A percentile compares a stretch with the other conserved stretches of the same genome.
Conservation (phyloP, 768 basidiomycete species). For the Rubroboletus satanas region DNA sequence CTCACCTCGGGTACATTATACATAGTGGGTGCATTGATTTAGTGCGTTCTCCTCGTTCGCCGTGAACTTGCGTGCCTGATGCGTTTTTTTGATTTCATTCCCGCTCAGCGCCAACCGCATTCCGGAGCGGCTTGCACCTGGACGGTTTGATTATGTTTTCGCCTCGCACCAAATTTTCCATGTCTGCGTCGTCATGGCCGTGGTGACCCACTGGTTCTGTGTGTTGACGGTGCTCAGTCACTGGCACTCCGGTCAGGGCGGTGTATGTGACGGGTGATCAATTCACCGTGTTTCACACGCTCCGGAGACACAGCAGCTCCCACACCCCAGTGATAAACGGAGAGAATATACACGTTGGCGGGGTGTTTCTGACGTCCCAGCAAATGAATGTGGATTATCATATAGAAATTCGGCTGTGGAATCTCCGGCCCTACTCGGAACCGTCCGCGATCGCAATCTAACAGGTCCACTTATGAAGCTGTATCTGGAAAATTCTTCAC, state of each 20-base stretch:
- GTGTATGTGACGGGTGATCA: slow-evolving; percentile 21
- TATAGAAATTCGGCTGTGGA: slow-evolving; percentile 24
- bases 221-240: slow-evolving; percentile 56
- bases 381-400: slow-evolving; percentile 30
- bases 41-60: slow-evolving; percentile 52
- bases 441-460: slow-evolving; percentile 18
- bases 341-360: slow-evolving; percentile 30
- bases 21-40: slow-evolving; percentile 74
- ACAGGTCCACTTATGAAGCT: not conserved
- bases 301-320: slow-evolving; percentile 9
- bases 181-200: slow-evolving; percentile 69
- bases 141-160: slow-evolving; percentile 73
- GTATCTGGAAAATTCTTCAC: slow-evolving; percentile 8
- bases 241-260: slow-evolving; percentile 41
- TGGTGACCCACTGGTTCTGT: slow-evolving; percentile 59
- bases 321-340: slow-evolving; percentile 25
- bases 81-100: slow-evolving; percentile 29
- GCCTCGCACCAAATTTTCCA: slow-evolving; percentile 93
- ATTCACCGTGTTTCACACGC: slow-evolving; percentile 27
- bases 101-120: slow-evolving; percentile 73
- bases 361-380: slow-evolving; percentile 15
- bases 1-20: slow-evolving; percentile 69
- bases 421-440: slow-evolving; percentile 18
- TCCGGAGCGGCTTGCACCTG: slow-evolving; percentile 72
- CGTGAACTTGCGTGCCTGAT: slow-evolving; percentile 25